Evolutionary conservation across 2,329 filamentous ascomycete genomes (phyloP).

Genomic region (Arthroderma sp.): DNA sequence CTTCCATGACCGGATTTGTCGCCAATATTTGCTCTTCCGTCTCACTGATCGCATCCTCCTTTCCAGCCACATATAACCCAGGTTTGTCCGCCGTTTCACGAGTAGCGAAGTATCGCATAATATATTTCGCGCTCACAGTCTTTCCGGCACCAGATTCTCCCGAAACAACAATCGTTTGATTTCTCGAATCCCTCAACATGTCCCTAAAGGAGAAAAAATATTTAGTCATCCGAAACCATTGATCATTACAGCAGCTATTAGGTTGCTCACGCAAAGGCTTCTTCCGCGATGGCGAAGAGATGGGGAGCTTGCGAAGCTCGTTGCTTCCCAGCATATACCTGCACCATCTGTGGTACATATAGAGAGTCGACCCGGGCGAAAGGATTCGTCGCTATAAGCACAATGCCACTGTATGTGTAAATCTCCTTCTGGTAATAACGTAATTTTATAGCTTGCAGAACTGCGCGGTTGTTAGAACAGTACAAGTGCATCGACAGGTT

Average conservation of each 20-base stretch:
- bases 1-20: constrained; percentile 99
- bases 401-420: constrained; percentile 98
- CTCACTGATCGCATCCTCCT: constrained; percentile 76
- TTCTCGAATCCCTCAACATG: constrained; percentile 90
- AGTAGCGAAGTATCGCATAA: constrained; percentile 99
- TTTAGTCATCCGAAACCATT: constrained; percentile 1
- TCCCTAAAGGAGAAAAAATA: constrained; percentile 44
- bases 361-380: constrained; percentile 95
- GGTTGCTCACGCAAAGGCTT: constrained; percentile 74
- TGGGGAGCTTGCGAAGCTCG: constrained; percentile 93
- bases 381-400: constrained; percentile 94
- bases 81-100: constrained; percentile 86
- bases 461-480: constrained; percentile 36
- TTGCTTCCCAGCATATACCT: constrained; percentile 95
- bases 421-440: constrained; percentile 98
- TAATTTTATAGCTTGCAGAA: constrained; percentile 91
- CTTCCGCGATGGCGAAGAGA: constrained; percentile 96
- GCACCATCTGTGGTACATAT: constrained; percentile 99
- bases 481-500: constrained; percentile 4
- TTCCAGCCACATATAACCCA: constrained; percentile 61
- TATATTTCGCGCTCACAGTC: constrained; percentile 98
- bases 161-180: constrained; percentile 98
- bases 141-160: constrained; percentile 98
- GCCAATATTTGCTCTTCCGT: constrained; percentile 97
- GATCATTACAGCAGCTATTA: constrained; percentile 24